phyloP scores from a whole-genome alignment of 768 basidiomycete genomes.

The Pulveroboletus sp. region DNA sequence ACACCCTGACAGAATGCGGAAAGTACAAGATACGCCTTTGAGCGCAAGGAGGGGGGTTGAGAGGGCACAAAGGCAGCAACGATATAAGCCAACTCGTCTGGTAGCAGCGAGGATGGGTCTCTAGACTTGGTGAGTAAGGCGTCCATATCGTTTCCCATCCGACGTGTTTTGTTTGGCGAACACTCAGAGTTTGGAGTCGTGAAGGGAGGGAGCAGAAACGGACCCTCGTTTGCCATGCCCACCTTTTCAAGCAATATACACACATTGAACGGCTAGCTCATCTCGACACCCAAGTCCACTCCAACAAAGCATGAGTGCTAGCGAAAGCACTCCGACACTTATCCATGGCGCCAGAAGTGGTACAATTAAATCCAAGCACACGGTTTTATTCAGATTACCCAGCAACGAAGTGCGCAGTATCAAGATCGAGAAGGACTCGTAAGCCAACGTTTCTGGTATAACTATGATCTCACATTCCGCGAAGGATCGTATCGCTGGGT shows the following conservation, averaged over 20 bases:
- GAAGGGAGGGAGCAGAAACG: neutral
- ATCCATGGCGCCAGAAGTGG: slow-evolving; percentile 11
- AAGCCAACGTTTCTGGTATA: slow-evolving; percentile 26
- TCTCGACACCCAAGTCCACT: neutral
- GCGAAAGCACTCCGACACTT: slow-evolving; percentile 6
- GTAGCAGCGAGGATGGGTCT: slow-evolving; percentile 36
- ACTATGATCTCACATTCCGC: slow-evolving; percentile 3
- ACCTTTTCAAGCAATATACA: neutral
- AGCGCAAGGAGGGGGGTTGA: slow-evolving; percentile 40
- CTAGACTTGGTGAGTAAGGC: slow-evolving; percentile 31
- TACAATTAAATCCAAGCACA: slow-evolving; percentile 62
- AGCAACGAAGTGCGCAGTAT: slow-evolving; percentile 74
- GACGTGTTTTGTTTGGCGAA: neutral
- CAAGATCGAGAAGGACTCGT: slow-evolving; percentile 72
- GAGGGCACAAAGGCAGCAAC: slow-evolving; percentile 50
- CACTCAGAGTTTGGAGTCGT: slow-evolving; percentile 9
- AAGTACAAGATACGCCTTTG: slow-evolving; percentile 68
- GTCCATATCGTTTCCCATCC: slow-evolving; percentile 21
- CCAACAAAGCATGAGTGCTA: slow-evolving; percentile 13
- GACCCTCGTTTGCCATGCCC: neutral
- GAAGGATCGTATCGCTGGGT: slow-evolving; percentile 69
- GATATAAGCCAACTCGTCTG: slow-evolving; percentile 52
- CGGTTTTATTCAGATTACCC: slow-evolving; percentile 75
- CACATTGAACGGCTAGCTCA: neutral
- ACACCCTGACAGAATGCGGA: slow-evolving; percentile 64